Percentiles rank a stretch among this genome's conserved stretches.
phyloP scores from a whole-genome alignment of 2,329 filamentous ascomycete genomes.

The Penicillium sp. region DNA sequence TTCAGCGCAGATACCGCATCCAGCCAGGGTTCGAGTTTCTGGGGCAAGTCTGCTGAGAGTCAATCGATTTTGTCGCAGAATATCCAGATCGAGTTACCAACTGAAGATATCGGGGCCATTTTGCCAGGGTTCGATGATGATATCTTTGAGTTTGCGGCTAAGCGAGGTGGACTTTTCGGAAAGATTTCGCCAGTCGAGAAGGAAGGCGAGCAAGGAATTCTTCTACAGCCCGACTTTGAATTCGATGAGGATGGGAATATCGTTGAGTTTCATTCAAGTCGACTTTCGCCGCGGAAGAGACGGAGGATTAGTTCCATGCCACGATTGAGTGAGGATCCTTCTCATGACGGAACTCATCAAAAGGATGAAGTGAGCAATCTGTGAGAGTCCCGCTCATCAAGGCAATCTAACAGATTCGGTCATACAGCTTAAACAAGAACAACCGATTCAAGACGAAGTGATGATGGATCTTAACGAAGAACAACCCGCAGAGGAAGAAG shows the following conservation, averaged over 20 bases:
- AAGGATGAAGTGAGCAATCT: conserved; percentile 9
- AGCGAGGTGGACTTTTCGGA: conserved; percentile 34
- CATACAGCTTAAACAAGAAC: neutral
- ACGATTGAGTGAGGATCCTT: neutral
- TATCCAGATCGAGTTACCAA: conserved; percentile 53
- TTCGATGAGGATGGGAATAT: conserved; percentile 67
- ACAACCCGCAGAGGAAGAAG: neutral
- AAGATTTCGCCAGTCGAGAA: conserved; percentile 28
- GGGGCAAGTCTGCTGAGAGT: conserved; percentile 39
- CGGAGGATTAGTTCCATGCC: conserved; percentile 5
- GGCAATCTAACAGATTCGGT: too few species aligned
- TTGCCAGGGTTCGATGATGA: conserved; percentile 49
- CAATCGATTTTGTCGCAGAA: conserved; percentile 32
- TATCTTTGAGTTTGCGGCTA: conserved; percentile 42
- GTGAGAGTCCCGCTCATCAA: too few species aligned
- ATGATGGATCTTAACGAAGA: too few species aligned
- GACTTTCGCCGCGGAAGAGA: conserved; percentile 18
- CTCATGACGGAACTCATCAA: conserved; percentile 3
- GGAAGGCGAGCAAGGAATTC: conserved; percentile 50
- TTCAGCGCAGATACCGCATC: conserved; percentile 35
- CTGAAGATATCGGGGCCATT: conserved; percentile 47
- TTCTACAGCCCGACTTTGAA: conserved; percentile 61
- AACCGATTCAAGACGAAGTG: too few species aligned
- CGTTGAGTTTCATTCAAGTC: conserved; percentile 46
- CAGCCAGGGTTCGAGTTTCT: conserved; percentile 39